phyloP scores from a whole-genome alignment of 2,329 filamentous ascomycete genomes.

The Claviceps fusiformis region DNA sequence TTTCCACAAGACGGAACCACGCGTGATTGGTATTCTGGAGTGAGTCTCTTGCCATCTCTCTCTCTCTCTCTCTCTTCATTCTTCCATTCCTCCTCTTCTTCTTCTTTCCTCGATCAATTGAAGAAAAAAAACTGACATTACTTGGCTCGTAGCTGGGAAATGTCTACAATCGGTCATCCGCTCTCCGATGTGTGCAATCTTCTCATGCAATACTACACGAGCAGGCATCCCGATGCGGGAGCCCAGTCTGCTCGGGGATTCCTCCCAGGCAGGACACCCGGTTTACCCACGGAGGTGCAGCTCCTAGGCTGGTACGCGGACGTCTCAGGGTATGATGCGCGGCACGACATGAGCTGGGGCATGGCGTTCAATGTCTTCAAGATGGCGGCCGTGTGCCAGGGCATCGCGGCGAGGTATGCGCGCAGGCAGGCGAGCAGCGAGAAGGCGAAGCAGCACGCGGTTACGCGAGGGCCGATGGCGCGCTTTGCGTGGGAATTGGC shows the following conservation, averaged over 20 bases:
- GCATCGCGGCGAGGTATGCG: slow-evolving; percentile 82
- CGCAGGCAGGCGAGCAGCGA: slow-evolving; percentile 79
- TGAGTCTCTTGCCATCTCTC: slow-evolving; percentile 23
- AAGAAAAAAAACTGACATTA: not conserved
- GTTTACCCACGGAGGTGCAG: slow-evolving; percentile 36
- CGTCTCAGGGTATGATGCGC: slow-evolving; percentile 57
- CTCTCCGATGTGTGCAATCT: slow-evolving; percentile 84
- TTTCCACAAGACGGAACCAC: slow-evolving; percentile 77
- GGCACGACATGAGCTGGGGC: slow-evolving; percentile 45
- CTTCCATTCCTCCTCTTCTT: not conserved
- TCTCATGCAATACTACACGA: slow-evolving; percentile 26
- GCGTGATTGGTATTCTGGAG: slow-evolving; percentile 87
- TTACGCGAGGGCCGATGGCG: slow-evolving; percentile 57
- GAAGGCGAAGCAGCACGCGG: slow-evolving; percentile 60
- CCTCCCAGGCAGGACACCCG: slow-evolving; percentile 47
- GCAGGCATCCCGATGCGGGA: slow-evolving; percentile 12
- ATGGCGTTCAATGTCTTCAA: slow-evolving; percentile 50
- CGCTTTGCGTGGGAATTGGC: slow-evolving; percentile 68
- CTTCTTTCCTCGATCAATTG: not conserved
- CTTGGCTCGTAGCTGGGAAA: slow-evolving; percentile 58
- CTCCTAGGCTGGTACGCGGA: slow-evolving; percentile 28
- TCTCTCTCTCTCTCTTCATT: not conserved
- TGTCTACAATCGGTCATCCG: slow-evolving; percentile 95
- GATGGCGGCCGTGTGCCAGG: slow-evolving; percentile 56
- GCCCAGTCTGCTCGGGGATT: slow-evolving; percentile 35